A percentile compares a stretch with the other conserved stretches of the same genome.
phyloP scores from a whole-genome alignment of 176 grass and related monocot species.

The Oryza officinalis region DNA sequence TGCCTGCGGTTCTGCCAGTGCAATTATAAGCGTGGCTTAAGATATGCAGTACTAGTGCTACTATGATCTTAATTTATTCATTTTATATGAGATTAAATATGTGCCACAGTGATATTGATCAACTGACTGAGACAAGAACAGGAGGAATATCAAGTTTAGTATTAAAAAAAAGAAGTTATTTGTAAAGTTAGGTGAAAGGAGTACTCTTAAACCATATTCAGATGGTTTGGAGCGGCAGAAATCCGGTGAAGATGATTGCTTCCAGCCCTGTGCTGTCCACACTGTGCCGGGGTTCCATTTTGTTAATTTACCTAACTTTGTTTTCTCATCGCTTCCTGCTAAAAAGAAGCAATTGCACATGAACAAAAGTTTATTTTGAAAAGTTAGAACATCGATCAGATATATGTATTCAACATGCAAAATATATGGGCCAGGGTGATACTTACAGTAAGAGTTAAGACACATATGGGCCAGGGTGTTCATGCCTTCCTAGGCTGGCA shows the following conservation, averaged over 20 bases:
- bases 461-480: constrained; percentile 10
- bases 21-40: constrained; percentile 16
- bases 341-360: constrained; percentile 3
- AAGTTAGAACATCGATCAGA: constrained; percentile 2
- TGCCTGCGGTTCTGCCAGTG: constrained; percentile 17
- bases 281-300: not conserved
- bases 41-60: not conserved
- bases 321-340: not conserved
- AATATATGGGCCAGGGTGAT: constrained; percentile 10
- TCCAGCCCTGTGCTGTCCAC: not conserved
- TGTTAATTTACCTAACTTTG: not conserved
- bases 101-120: not conserved
- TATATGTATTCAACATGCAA: constrained; percentile 1
- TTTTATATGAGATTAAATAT: not conserved
- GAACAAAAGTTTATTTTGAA: constrained; percentile 20
- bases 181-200: constrained; percentile 17
- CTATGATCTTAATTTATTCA: not conserved
- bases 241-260: not conserved
- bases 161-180: not conserved
- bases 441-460: not conserved
- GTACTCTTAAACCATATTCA: constrained; percentile 2
- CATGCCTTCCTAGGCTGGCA: not conserved
- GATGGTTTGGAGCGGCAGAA: constrained; percentile 34
- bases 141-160: not conserved
- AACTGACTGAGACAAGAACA: not conserved